Conservation (phyloP, 768 basidiomycete species). For the Pseudohyphozyma bogoriensis region DNA sequence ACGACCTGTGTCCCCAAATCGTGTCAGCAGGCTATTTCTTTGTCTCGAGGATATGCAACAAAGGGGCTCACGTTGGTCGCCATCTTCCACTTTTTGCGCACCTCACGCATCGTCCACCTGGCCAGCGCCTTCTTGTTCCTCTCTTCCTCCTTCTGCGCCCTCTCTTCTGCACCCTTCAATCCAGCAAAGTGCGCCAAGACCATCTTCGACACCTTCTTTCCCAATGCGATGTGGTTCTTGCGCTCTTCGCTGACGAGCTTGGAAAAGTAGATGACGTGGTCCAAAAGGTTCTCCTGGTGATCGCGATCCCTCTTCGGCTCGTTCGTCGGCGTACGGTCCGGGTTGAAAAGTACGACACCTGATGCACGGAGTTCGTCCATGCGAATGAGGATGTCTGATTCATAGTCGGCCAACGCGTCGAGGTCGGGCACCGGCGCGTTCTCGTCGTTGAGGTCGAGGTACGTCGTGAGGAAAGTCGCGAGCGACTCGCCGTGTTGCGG, state of each 20-base stretch:
- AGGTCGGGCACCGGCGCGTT: conserved; percentile 40
- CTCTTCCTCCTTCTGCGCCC: conserved; percentile 53
- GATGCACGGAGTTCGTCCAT: conserved; percentile 44
- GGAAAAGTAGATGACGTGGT: conserved; percentile 36
- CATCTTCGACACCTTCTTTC: conserved; percentile 52
- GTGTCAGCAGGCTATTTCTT: neutral
- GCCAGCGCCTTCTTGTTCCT: conserved; percentile 55
- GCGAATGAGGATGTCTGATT: conserved; percentile 44
- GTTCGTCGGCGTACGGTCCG: conserved; percentile 35
- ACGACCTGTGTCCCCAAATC: conserved; percentile 48
- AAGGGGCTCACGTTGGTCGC: conserved; percentile 60
- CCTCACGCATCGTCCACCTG: conserved; percentile 58
- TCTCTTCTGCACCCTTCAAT: conserved; percentile 54
- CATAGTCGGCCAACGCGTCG: conserved; percentile 40
- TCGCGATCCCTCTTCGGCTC: conserved; percentile 27
- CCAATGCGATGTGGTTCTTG: conserved; percentile 39
- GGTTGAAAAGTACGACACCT: conserved; percentile 45
- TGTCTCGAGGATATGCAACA: neutral
- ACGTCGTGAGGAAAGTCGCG: conserved; percentile 53
- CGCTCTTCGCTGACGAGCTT: conserved; percentile 39
- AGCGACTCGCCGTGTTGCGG: conserved; percentile 51
- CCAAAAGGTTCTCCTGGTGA: conserved; percentile 39
- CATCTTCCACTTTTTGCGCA: conserved; percentile 75
- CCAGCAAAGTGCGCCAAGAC: conserved; percentile 68
- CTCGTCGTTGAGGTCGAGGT: conserved; percentile 46